Evolutionary conservation across 2,329 filamentous ascomycete species (phyloP).

Genomic region (Exophiala bonariae): DNA sequence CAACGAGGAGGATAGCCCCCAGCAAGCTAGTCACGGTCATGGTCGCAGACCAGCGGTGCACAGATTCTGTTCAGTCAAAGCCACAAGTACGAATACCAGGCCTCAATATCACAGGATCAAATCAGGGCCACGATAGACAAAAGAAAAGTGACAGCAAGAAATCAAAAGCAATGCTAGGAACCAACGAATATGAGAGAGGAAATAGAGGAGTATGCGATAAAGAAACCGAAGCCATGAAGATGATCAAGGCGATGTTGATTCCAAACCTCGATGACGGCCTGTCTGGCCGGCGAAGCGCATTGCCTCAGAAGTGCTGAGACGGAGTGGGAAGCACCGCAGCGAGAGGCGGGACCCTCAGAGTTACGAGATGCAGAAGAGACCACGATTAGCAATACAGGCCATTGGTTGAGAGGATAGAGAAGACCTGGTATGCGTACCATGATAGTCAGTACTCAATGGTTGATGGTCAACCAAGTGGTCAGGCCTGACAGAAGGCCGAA

Average conservation of each 20-base stretch:
- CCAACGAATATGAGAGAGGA: neutral
- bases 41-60: neutral
- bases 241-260: neutral
- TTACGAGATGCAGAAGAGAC: neutral
- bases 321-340: neutral
- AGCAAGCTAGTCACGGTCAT: slow-evolving; percentile 19
- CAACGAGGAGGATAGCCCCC: slow-evolving; percentile 3
- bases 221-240: neutral
- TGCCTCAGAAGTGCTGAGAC: slow-evolving; percentile 1
- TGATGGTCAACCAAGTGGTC: no score
- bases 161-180: neutral
- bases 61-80: no score
- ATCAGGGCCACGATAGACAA: neutral
- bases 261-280: neutral
- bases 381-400: no score
- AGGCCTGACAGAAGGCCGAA: no score
- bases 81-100: no score
- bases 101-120: no score
- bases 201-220: neutral
- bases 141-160: neutral
- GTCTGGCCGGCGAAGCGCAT: slow-evolving; percentile 2
- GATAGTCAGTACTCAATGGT: no score
- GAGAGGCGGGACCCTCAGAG: slow-evolving; percentile 1
- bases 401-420: no score
- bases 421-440: no score